Percentiles rank a stretch among this genome's conserved stretches.
Conservation (phyloP, 2,329 filamentous ascomycete species). For the Pezicula radicicola region DNA sequence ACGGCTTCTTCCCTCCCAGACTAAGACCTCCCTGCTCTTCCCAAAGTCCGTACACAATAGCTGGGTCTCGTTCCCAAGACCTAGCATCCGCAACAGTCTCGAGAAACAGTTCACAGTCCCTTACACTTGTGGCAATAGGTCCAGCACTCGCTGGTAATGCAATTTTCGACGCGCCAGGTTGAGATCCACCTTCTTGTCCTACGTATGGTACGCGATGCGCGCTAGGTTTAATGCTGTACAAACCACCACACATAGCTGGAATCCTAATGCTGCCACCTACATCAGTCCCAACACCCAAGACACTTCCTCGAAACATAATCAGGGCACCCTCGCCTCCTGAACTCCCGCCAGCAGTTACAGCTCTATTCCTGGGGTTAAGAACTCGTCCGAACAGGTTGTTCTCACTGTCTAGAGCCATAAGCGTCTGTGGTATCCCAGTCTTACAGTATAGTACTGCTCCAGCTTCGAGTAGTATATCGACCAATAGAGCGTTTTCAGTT, state of each 20-base stretch:
- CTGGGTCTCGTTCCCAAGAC: constrained; percentile 44
- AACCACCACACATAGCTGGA: constrained; percentile 45
- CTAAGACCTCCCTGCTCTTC: constrained; percentile 21
- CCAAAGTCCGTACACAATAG: constrained; percentile 40
- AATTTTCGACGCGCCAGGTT: constrained; percentile 48
- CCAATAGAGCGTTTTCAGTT: constrained; percentile 50
- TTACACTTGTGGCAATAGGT: constrained; percentile 42
- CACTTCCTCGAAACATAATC: constrained; percentile 51
- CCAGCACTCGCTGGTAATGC: constrained; percentile 45
- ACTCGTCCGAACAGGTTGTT: constrained; percentile 62
- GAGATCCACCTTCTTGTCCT: constrained; percentile 41
- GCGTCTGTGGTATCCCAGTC: constrained; percentile 63
- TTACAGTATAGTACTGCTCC: constrained; percentile 69
- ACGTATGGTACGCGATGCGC: constrained; percentile 37
- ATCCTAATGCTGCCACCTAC: constrained; percentile 45
- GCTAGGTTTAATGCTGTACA: constrained; percentile 49
- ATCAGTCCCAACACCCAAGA: constrained; percentile 60
- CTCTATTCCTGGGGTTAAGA: constrained; percentile 58
- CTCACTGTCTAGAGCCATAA: constrained; percentile 51
- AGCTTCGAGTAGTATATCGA: constrained; percentile 53
- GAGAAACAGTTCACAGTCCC: constrained; percentile 45
- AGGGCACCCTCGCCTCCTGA: constrained; percentile 63
- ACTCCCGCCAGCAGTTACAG: constrained; percentile 58
- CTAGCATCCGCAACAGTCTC: constrained; percentile 48
- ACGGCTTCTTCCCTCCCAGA: constrained; percentile 19